Evolutionary conservation across 768 basidiomycete species (phyloP).

Genomic region (Pleurotus citrinopileatus): DNA sequence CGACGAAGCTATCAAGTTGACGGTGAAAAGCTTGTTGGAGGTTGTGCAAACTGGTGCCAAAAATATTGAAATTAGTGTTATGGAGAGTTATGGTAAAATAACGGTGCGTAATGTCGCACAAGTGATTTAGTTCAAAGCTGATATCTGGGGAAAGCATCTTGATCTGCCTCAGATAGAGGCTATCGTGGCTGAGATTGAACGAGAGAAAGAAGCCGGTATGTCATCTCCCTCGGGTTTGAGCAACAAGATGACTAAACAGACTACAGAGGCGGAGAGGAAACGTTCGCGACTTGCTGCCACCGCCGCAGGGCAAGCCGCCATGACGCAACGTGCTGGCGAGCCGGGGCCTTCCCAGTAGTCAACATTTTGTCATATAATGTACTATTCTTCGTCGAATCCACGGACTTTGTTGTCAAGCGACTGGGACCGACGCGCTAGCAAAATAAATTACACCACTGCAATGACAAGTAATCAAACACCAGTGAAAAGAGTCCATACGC

Average conservation of each 20-base stretch:
- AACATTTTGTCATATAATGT: not conserved
- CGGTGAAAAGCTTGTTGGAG: slow-evolving; percentile 92
- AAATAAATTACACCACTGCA: slow-evolving; percentile 1
- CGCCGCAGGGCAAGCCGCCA: slow-evolving; percentile 87
- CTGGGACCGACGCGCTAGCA: not conserved
- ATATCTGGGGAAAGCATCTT: slow-evolving; percentile 58
- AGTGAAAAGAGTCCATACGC: slow-evolving; percentile 78
- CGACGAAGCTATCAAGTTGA: slow-evolving; percentile 91
- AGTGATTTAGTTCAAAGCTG: slow-evolving; percentile 10
- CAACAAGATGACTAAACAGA: slow-evolving; percentile 7
- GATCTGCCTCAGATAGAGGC: slow-evolving; percentile 85
- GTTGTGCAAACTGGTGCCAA: slow-evolving; percentile 99
- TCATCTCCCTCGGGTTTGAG: slow-evolving; percentile 11
- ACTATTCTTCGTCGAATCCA: too few relatives aligned
- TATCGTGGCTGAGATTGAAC: slow-evolving; percentile 91
- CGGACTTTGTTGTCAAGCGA: too few relatives aligned
- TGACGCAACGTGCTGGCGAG: slow-evolving; percentile 58
- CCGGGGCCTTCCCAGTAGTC: slow-evolving; percentile 13
- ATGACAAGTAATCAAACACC: slow-evolving; percentile 47
- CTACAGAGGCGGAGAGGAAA: slow-evolving; percentile 91
- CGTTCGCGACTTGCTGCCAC: slow-evolving; percentile 87
- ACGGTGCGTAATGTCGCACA: slow-evolving; percentile 52
- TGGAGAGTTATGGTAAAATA: slow-evolving; percentile 93
- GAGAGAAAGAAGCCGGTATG: slow-evolving; percentile 93
- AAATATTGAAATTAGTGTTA: slow-evolving; percentile 98